These are phyloP conservation scores for Albophoma yamanashiensis DNA, from an alignment of 2,329 filamentous ascomycete genomes.

Conservation along the genomic window DNA sequence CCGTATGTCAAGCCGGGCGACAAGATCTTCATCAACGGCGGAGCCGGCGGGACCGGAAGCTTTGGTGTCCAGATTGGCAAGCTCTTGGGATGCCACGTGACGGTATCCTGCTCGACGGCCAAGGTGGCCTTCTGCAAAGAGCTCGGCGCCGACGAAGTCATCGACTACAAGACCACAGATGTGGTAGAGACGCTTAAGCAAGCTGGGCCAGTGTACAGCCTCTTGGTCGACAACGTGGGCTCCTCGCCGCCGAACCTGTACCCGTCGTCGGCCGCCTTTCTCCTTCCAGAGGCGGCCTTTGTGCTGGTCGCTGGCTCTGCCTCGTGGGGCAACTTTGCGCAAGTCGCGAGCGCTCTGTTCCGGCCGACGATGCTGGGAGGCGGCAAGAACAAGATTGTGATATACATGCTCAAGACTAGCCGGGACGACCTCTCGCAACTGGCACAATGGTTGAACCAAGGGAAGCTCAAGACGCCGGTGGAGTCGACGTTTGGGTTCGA, in stretches of 20 bases:
- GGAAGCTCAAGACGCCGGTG: constrained; percentile 44
- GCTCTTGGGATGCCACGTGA: constrained; percentile 48
- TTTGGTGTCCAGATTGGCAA: constrained; percentile 57
- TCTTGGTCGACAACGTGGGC: constrained; percentile 52
- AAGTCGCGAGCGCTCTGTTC: constrained; percentile 13
- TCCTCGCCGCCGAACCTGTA: constrained; percentile 38
- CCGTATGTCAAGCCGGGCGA: constrained; percentile 38
- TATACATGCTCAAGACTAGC: constrained; percentile 27
- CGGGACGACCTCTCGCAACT: constrained; percentile 37
- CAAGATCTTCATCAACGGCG: constrained; percentile 55
- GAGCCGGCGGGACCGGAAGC: constrained; percentile 51
- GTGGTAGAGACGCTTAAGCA: constrained; percentile 34
- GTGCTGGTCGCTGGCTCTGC: constrained; percentile 36
- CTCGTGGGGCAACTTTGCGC: constrained; percentile 12
- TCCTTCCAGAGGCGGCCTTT: constrained; percentile 36
- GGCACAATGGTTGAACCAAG: constrained; percentile 43
- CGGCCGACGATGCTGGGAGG: constrained; percentile 26
- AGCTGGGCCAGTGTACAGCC: constrained; percentile 33
- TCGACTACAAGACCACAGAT: constrained; percentile 47
- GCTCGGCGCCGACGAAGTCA: constrained; percentile 53
- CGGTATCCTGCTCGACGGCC: constrained; percentile 45
- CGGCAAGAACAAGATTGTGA: constrained; percentile 29
- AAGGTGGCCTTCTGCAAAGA: constrained; percentile 47
- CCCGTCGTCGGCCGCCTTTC: constrained; percentile 36
- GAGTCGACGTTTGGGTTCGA: constrained; percentile 46